phyloP scores from a whole-genome alignment of 1,284 basidiomycete genomes.

The Amylostereum areolatum region DNA sequence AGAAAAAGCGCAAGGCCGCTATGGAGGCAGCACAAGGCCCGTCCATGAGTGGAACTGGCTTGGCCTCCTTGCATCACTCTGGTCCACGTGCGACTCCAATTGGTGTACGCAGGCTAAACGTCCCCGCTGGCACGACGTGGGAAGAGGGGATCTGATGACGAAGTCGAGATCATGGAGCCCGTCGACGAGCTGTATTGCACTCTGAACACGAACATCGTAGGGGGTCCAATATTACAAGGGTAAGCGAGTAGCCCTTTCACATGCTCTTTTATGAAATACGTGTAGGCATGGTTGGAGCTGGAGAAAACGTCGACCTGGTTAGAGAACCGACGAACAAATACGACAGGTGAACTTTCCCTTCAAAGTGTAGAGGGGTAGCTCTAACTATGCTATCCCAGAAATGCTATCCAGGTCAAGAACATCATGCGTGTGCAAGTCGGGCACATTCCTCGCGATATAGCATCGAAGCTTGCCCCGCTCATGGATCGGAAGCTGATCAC shows the following conservation, averaged over 20 bases:
- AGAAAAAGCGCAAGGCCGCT: slow-evolving; percentile 32
- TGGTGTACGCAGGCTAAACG: slow-evolving; percentile 4
- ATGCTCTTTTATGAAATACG: slow-evolving; percentile 1
- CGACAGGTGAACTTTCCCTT: slow-evolving; percentile 45
- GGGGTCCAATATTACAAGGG: slow-evolving; percentile 81
- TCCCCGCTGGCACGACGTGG: slow-evolving; percentile 26
- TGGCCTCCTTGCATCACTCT: not conserved
- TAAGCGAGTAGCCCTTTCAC: slow-evolving; percentile 15
- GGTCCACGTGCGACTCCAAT: not conserved
- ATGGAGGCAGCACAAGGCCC: slow-evolving; percentile 18
- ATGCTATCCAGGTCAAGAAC: slow-evolving; percentile 77
- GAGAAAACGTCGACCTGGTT: slow-evolving; percentile 71
- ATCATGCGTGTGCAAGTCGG: slow-evolving; percentile 72
- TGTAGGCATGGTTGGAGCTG: slow-evolving; percentile 68
- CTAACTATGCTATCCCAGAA: slow-evolving; percentile 30
- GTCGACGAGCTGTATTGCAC: slow-evolving; percentile 63
- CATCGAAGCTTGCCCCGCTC: slow-evolving; percentile 57
- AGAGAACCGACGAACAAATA: slow-evolving; percentile 66
- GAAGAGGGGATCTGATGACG: slow-evolving; percentile 34
- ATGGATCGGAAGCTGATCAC: slow-evolving; percentile 59
- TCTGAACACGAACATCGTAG: slow-evolving; percentile 62
- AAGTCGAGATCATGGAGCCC: slow-evolving; percentile 36
- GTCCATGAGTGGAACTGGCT: slow-evolving; percentile 1
- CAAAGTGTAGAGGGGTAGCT: slow-evolving; percentile 1
- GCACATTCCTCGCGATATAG: slow-evolving; percentile 65